Evolutionary conservation across 2,329 filamentous ascomycete species (phyloP).

Genomic region (Neoascochyta sp.): DNA sequence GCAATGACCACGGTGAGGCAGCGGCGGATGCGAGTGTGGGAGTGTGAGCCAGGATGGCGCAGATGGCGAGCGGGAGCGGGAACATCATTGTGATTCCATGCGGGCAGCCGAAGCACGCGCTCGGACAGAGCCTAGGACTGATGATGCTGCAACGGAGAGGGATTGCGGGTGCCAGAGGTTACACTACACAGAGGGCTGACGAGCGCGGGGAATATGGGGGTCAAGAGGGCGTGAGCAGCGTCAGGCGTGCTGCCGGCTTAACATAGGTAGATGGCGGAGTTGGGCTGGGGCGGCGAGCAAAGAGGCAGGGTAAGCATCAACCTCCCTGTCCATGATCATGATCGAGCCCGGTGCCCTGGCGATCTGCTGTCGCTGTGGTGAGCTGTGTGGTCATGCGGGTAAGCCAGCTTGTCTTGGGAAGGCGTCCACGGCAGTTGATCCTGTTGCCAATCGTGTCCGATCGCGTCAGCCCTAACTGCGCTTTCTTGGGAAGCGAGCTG

Average conservation of each 20-base stretch:
- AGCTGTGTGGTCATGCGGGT: conserved; percentile 13
- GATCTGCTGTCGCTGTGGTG: conserved; percentile 17
- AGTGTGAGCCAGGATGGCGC: conserved; percentile 30
- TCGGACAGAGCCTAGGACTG: conserved; percentile 5
- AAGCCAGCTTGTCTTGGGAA: conserved; percentile 10
- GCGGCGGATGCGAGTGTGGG: conserved; percentile 20
- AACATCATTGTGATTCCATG: conserved; percentile 25
- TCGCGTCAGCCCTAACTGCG: conserved; percentile 12
- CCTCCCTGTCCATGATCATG: conserved; percentile 15
- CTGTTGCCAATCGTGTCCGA: conserved; percentile 5
- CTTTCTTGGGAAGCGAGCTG: conserved; percentile 6
- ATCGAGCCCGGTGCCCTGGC: conserved; percentile 15
- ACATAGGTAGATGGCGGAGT: conserved; percentile 4
- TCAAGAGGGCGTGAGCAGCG: conserved; percentile 2
- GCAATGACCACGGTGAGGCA: conserved; percentile 26
- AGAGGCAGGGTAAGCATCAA: conserved; percentile 15
- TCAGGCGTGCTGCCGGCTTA: conserved; percentile 9
- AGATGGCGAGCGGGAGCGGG: conserved; percentile 15
- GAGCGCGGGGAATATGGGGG: conserved; percentile 3
- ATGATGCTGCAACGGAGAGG: conserved; percentile 8
- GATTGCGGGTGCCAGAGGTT: background rate
- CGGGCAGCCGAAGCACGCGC: conserved; percentile 6
- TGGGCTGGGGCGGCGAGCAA: conserved; percentile 11
- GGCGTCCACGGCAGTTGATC: conserved; percentile 5
- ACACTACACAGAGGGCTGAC: background rate